Percentiles rank a stretch among this genome's conserved stretches.
phyloP scores from a whole-genome alignment of 352 stramenopile species.

The Globisporangium spinosum region DNA sequence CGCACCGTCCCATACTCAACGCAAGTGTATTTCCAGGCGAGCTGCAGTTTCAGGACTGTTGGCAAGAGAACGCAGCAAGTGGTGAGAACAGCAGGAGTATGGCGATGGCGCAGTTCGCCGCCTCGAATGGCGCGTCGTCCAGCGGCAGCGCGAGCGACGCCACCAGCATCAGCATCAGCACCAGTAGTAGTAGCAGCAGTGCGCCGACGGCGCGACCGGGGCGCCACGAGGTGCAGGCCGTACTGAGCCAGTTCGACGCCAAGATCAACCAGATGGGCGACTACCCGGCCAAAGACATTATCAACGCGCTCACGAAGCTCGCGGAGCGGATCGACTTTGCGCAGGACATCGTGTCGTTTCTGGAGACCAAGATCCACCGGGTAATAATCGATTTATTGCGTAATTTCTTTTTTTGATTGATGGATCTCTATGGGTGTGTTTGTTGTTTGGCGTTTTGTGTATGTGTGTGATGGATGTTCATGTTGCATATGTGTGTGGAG shows the following conservation, averaged over 20 bases:
- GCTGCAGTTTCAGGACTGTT: neutral
- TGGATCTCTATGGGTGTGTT: neutral
- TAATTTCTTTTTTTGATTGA: constrained; percentile 4
- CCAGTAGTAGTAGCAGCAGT: neutral
- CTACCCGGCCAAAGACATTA: constrained; percentile 87
- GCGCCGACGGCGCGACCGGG: neutral
- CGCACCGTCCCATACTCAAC: constrained; percentile 1
- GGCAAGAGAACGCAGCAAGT: neutral
- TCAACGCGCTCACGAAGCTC: constrained; percentile 87
- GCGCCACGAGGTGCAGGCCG: constrained; percentile 44
- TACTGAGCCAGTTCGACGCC: constrained; percentile 74
- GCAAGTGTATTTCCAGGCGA: neutral
- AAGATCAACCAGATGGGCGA: constrained; percentile 86
- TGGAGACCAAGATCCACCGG: constrained; percentile 88
- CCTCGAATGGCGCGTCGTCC: constrained; percentile 13
- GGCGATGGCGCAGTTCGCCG: constrained; percentile 49
- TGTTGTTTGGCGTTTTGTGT: neutral
- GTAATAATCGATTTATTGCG: constrained; percentile 33
- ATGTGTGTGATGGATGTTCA: neutral
- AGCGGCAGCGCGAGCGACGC: neutral
- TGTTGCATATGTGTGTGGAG: neutral
- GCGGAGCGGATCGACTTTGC: constrained; percentile 71
- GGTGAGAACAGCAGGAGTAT: constrained; percentile 16
- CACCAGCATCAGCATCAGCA: neutral
- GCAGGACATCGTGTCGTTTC: constrained; percentile 83